Evolutionary conservation across 2,329 filamentous ascomycete species (phyloP).

Genomic region (Sporothrix curviconia): DNA sequence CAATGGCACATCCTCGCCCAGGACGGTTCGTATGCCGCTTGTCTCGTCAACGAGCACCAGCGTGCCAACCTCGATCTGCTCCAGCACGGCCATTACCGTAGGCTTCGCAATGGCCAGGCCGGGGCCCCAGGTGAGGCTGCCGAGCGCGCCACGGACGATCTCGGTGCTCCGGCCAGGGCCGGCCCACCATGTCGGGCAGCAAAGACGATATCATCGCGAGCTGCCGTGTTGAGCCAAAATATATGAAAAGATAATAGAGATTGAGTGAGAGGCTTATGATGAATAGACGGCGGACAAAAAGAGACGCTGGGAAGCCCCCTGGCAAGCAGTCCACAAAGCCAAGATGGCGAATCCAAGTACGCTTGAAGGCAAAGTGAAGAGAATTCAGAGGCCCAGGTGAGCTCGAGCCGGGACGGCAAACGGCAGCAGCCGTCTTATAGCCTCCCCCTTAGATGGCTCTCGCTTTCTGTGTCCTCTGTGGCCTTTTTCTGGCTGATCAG

Average conservation of each 20-base stretch:
- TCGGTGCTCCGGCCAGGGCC: conserved; percentile 36
- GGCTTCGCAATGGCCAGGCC: conserved; percentile 41
- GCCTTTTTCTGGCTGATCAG: not conserved
- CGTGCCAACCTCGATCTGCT: conserved; percentile 42
- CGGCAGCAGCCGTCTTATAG: not conserved
- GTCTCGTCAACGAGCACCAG: conserved; percentile 43
- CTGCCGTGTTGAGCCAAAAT: not conserved
- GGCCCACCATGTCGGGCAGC: conserved; percentile 25
- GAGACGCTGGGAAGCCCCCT: no score
- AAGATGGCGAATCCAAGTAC: not conserved
- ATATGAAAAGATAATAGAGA: not conserved
- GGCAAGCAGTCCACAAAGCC: no score
- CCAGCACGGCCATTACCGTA: conserved; percentile 39
- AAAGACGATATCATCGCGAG: conserved; percentile 23
- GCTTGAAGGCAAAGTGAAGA: not conserved
- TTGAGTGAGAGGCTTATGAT: not conserved
- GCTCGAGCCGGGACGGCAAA: not conserved
- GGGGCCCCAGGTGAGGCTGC: conserved; percentile 42
- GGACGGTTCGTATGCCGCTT: conserved; percentile 34
- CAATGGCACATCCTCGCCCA: conserved; percentile 35
- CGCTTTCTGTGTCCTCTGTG: no score
- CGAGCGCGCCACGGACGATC: conserved; percentile 35
- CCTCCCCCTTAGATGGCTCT: no score
- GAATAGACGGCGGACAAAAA: no score
- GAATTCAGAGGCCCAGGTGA: not conserved